Evolutionary conservation across 345 rosid genomes (phyloP).

Genomic region (Gossypium australe): DNA sequence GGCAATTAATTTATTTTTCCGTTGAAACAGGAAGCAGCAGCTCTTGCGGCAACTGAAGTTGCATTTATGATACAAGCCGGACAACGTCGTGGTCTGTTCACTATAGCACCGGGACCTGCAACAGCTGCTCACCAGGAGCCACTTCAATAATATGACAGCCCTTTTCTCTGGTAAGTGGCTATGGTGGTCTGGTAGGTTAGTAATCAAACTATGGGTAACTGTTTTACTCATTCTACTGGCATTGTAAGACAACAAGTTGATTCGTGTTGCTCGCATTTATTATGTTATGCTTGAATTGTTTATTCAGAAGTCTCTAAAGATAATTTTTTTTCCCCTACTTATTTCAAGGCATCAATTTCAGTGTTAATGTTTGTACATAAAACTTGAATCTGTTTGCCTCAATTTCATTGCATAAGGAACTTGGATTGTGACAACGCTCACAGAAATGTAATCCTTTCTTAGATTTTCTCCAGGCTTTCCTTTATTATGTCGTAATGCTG

Average conservation of each 20-base stretch:
- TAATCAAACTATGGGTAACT: neutral
- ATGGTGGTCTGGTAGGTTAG: neutral
- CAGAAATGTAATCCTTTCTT: neutral
- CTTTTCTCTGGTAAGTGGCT: neutral
- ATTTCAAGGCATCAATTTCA: neutral
- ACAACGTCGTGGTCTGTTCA: slow-evolving; percentile 61
- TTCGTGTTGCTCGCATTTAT: neutral
- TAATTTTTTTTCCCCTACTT: too few relatives aligned
- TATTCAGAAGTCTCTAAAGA: neutral
- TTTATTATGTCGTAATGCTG: too few relatives aligned
- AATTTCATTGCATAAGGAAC: slow-evolving; percentile 4
- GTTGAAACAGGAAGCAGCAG: slow-evolving; percentile 77
- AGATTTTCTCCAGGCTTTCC: neutral
- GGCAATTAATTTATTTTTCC: neutral
- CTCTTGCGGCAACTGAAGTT: slow-evolving; percentile 81
- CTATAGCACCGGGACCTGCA: slow-evolving; percentile 56
- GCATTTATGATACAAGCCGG: slow-evolving; percentile 86
- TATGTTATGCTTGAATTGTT: slow-evolving; percentile 15
- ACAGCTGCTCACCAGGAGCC: slow-evolving; percentile 43
- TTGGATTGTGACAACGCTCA: neutral
- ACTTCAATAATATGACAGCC: slow-evolving; percentile 21
- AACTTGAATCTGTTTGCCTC: slow-evolving; percentile 9
- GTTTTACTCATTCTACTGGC: slow-evolving; percentile 1
- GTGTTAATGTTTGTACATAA: slow-evolving; percentile 22
- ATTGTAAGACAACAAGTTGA: slow-evolving; percentile 3